These are phyloP conservation scores for barrel medic (Medicago truncatula) DNA, from an alignment of 306 rosid species.

Conservation along the genomic window DNA sequence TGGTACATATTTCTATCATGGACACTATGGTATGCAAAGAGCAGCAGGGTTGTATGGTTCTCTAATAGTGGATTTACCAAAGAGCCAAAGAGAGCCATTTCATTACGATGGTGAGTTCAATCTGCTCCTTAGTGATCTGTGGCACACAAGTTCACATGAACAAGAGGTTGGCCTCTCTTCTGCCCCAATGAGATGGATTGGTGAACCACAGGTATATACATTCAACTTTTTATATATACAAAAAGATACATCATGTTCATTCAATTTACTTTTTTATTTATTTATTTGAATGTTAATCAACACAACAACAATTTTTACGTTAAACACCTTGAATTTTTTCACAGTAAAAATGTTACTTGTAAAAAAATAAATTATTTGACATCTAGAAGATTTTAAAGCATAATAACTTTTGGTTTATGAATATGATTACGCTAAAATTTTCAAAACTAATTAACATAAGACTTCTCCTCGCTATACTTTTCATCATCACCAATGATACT, in stretches of 20 bases:
- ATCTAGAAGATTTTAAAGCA: too few species aligned
- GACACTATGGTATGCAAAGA: slow-evolving; percentile 90
- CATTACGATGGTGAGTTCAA: slow-evolving; percentile 76
- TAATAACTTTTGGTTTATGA: too few species aligned
- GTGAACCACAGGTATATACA: slow-evolving; percentile 80
- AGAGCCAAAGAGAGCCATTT: slow-evolving; percentile 61
- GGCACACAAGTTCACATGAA: slow-evolving; percentile 63
- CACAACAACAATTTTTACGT: too few species aligned
- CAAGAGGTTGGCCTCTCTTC: slow-evolving; percentile 86
- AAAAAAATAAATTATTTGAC: too few species aligned
- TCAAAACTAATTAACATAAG: too few species aligned
- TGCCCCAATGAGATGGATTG: slow-evolving; percentile 69
- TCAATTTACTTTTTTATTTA: too few species aligned
- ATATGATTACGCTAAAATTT: too few species aligned
- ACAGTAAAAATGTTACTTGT: too few species aligned
- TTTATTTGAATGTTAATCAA: too few species aligned
- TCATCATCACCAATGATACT: background rate
- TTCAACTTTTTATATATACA: background rate
- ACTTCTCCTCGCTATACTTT: too few species aligned
- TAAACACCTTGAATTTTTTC: too few species aligned
- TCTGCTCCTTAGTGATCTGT: slow-evolving; percentile 75
- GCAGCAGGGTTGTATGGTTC: slow-evolving; percentile 92
- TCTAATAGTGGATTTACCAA: slow-evolving; percentile 65
- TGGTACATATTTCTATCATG: slow-evolving; percentile 90
- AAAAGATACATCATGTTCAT: background rate